Conservation (phyloP, 1,284 basidiomycete species). For the Malassezia cuniculi region DNA sequence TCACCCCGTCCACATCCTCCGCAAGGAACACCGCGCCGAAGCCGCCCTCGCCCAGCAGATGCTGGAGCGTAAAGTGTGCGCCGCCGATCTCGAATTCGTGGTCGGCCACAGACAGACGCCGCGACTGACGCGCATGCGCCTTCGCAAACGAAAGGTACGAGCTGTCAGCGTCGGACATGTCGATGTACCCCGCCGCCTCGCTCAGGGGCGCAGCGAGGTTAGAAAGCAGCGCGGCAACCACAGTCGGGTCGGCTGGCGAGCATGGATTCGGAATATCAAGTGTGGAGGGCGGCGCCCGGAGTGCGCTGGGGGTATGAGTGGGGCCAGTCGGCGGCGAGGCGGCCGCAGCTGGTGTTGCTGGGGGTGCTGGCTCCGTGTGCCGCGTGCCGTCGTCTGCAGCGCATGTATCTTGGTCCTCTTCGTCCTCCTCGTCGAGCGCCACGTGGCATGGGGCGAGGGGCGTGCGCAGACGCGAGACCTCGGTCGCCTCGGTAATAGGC, state of each 20-base stretch:
- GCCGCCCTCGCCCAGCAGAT: constrained; percentile 90
- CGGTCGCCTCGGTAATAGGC: constrained; percentile 29
- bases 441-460: constrained; percentile 12
- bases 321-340: too few species aligned
- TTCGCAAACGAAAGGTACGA: not conserved
- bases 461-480: constrained; percentile 26
- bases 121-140: constrained; percentile 45
- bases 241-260: constrained; percentile 64
- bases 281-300: not conserved
- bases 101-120: constrained; percentile 10
- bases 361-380: constrained; percentile 5
- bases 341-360: too few species aligned
- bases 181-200: constrained; percentile 55
- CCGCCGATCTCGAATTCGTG: constrained; percentile 47
- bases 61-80: constrained; percentile 54
- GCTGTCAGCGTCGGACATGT: constrained; percentile 44
- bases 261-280: constrained; percentile 62
- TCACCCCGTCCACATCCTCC: constrained; percentile 45
- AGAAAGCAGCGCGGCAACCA: constrained; percentile 55
- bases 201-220: constrained; percentile 53
- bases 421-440: constrained; percentile 7
- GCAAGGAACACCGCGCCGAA: constrained; percentile 86
- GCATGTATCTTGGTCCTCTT: constrained; percentile 14
- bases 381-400: constrained; percentile 4
- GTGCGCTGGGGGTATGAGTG: constrained; percentile 4